phyloP scores from a whole-genome alignment of 352 stramenopile species.

The Phytophthora gonapodyides region DNA sequence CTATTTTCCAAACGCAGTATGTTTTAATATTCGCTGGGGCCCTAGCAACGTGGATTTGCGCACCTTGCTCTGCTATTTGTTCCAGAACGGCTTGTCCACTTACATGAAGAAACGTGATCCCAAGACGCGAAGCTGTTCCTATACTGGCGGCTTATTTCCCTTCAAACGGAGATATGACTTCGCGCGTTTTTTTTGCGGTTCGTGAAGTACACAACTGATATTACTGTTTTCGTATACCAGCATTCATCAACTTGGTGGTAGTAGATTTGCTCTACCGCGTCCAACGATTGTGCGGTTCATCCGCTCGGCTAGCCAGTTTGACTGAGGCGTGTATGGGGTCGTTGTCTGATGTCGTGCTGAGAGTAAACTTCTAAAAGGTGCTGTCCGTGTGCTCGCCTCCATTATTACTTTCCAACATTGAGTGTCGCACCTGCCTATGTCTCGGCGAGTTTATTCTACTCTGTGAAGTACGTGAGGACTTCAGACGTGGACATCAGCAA shows the following conservation, averaged over 20 bases:
- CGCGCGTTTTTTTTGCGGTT: slow-evolving; percentile 13
- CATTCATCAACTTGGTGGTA: slow-evolving; percentile 10
- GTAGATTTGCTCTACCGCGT: slow-evolving; percentile 10
- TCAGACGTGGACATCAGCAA: slow-evolving; percentile 10
- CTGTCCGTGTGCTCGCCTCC: slow-evolving; percentile 26
- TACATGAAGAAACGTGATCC: slow-evolving; percentile 18
- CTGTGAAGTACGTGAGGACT: slow-evolving; percentile 7
- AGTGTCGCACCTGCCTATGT: slow-evolving; percentile 10
- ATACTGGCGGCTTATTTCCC: not conserved
- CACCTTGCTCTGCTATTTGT: slow-evolving; percentile 20
- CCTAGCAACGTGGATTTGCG: slow-evolving; percentile 14
- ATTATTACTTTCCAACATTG: slow-evolving; percentile 26
- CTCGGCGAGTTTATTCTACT: slow-evolving; percentile 2
- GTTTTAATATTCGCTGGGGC: slow-evolving; percentile 10
- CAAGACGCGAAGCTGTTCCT: slow-evolving; percentile 25
- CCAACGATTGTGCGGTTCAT: slow-evolving; percentile 22
- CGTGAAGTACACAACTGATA: slow-evolving; percentile 13
- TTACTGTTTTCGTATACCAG: slow-evolving; percentile 11
- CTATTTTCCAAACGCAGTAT: slow-evolving; percentile 17
- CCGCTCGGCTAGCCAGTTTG: slow-evolving; percentile 20
- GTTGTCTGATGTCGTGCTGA: slow-evolving; percentile 13
- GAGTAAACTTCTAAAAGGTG: slow-evolving; percentile 16
- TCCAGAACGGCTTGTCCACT: slow-evolving; percentile 15
- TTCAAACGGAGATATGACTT: slow-evolving; percentile 9
- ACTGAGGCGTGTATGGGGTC: slow-evolving; percentile 10